Base-by-base conservation (phyloP, 495 filamentous ascomycete species). In the Penicillium macrosclerotiorum region DNA sequence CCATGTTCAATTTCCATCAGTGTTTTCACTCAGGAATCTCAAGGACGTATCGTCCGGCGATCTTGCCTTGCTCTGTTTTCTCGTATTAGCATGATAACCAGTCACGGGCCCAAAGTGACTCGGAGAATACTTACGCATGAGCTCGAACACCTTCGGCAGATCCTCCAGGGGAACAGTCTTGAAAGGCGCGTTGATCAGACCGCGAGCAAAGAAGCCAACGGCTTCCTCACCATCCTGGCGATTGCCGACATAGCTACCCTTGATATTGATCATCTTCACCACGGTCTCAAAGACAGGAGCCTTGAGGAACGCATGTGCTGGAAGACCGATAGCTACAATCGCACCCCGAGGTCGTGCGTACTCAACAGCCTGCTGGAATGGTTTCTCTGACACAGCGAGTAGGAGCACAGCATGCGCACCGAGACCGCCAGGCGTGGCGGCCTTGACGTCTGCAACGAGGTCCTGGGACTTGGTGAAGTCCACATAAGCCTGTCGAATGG, bases 181-280 rank as follows among this genome's bases (percentile, higher is more conserved):
- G 77, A 81, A 92, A 0, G 91, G 92, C 1, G 83, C 83, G 47
- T 88, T 84, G 77, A 96, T 88, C 50, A 93, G 61, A 2, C 91
- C 91, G 12, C 88, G 75, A 22, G 77, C 64, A 72, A 82, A 95
- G 76, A 96, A 96, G 54, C 95, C 91, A 33, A 96, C 67, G 6
- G 90, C 90, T 65, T 96, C 91, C 11, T 80, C 73, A 0, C 78
- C 85, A 57, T 97, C 92, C 62, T 86, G 81, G 33, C 88, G 80
- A 66, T 92, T 95, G 31, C 91, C 91, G 48, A 96, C 91, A 59
- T 96, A 96, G 51, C 81, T 87, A 32, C 91, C 91, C 74, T 88
- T 90, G 77, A 97, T 96, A 51, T 69, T 85, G 68, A 96, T 85
- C 89, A 95, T 95, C 57, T 78, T 77, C 51, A 90, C 77, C 19